Conservation (phyloP, 148 eudicot species). For the Limonium bicolor region DNA sequence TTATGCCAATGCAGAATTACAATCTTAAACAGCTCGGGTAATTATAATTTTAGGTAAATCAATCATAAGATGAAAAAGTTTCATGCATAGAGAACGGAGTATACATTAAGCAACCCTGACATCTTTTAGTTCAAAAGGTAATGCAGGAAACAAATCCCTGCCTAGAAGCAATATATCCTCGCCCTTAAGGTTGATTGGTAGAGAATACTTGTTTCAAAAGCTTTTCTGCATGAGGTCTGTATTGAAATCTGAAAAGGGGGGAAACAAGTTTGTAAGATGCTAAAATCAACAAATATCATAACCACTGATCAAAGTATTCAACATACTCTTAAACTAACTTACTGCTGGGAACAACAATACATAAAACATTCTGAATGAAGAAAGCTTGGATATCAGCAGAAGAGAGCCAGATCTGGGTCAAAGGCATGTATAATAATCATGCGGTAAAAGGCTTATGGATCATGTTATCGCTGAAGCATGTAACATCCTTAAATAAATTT, state of each 20-base stretch:
- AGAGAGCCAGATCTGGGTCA: no score
- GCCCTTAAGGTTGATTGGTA: neutral
- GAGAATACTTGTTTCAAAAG: conserved; percentile 1
- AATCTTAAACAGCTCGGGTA: neutral
- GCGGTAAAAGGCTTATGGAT: no score
- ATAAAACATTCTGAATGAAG: no score
- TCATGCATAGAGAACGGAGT: neutral
- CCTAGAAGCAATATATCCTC: conserved; percentile 4
- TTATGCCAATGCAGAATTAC: neutral
- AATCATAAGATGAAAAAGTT: neutral
- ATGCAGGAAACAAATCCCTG: conserved; percentile 1
- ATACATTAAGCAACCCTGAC: conserved; percentile 8
- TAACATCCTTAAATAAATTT: no score
- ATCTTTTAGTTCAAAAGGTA: neutral
- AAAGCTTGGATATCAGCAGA: no score
- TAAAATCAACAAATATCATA: neutral
- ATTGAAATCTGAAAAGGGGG: conserved; percentile 3
- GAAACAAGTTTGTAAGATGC: neutral
- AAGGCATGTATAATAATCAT: no score
- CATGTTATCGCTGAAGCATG: no score
- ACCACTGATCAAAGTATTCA: no score
- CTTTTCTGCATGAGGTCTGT: neutral
- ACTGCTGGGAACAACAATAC: no score
- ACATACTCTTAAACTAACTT: no score
- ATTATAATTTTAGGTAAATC: neutral